Evolutionary conservation across 1,139 yeast species (phyloP).

Genomic region (Hyphopichia fennica): DNA sequence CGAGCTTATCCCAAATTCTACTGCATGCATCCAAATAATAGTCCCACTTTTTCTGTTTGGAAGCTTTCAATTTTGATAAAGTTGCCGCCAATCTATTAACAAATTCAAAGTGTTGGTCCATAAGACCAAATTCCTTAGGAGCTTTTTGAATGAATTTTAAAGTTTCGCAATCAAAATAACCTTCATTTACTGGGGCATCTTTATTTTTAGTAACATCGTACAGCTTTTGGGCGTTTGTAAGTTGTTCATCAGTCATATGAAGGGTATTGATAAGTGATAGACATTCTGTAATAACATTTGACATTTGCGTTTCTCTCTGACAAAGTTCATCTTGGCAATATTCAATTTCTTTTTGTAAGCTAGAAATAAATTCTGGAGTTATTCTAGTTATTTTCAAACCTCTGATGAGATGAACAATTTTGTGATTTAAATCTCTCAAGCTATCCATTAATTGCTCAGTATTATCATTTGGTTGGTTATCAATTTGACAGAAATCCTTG

Average conservation of each 20-base stretch:
- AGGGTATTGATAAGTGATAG: constrained; percentile 27
- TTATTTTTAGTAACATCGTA: constrained; percentile 13
- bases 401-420: constrained; percentile 36
- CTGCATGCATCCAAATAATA: constrained; percentile 37
- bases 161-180: constrained; percentile 38
- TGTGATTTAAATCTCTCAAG: constrained; percentile 38
- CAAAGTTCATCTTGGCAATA: constrained; percentile 25
- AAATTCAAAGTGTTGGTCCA: constrained; percentile 33
- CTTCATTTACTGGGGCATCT: constrained; percentile 14
- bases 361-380: constrained; percentile 27
- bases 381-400: constrained; percentile 38
- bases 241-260: constrained; percentile 34
- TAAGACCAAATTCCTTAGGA: constrained; percentile 44
- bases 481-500: neutral
- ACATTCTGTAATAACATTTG: constrained; percentile 23
- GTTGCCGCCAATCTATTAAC: constrained; percentile 27
- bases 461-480: constrained; percentile 1
- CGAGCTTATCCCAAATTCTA: constrained; percentile 51
- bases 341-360: constrained; percentile 26
- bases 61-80: constrained; percentile 27
- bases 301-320: constrained; percentile 24
- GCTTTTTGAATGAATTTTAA: constrained; percentile 34
- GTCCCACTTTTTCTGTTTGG: constrained; percentile 36
- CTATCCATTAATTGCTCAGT: constrained; percentile 19
- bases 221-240: constrained; percentile 33